These are phyloP conservation scores for Fusarium temperatum DNA, from an alignment of 2,329 filamentous ascomycete genomes.

Conservation along the genomic window DNA sequence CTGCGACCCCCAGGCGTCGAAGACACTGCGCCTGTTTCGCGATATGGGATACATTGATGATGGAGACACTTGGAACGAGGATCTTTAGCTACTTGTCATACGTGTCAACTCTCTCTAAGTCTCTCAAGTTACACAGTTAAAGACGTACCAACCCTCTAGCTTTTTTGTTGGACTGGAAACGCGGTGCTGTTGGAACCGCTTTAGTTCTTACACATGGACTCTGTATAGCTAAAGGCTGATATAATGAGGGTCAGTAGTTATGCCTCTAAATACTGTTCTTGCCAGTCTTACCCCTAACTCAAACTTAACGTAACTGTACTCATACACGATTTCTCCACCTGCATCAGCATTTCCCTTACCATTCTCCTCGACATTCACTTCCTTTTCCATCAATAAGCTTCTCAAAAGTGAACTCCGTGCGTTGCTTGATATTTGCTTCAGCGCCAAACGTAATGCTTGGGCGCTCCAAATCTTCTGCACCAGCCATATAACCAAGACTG, in stretches of 20 bases:
- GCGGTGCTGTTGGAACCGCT: background rate
- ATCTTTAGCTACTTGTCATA: background rate
- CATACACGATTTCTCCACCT: background rate
- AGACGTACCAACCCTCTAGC: too few relatives aligned
- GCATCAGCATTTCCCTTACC: background rate
- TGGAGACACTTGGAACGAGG: background rate
- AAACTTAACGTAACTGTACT: background rate
- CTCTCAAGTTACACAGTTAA: background rate
- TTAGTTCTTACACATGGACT: background rate
- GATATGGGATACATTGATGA: constrained; percentile 17
- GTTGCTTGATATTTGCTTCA: background rate
- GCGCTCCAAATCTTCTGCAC: background rate
- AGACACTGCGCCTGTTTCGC: constrained; percentile 29
- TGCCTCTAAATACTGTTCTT: background rate
- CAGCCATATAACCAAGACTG: background rate
- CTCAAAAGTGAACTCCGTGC: background rate
- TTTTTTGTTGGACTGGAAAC: background rate
- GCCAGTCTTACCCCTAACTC: background rate
- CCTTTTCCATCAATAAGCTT: background rate
- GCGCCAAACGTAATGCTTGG: background rate
- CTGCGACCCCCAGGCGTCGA: constrained; percentile 28
- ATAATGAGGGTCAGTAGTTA: background rate
- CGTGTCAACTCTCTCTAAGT: background rate
- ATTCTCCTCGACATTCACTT: background rate
- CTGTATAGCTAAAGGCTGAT: background rate